phyloP scores from a whole-genome alignment of 306 rosid species.

The Rubus parviflorus region DNA sequence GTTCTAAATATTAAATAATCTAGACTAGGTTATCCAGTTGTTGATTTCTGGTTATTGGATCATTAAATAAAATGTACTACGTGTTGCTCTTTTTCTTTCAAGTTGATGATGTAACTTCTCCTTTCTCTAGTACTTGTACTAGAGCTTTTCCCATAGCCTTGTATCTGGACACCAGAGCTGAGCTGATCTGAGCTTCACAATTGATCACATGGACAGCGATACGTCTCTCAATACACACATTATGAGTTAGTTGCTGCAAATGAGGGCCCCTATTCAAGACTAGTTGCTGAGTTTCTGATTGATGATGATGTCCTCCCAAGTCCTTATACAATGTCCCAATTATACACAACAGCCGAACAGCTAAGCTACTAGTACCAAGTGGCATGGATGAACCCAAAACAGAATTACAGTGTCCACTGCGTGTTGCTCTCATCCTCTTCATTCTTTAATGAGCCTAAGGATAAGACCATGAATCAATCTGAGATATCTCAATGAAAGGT shows the following conservation, averaged over 20 bases:
- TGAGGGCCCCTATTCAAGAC: background rate
- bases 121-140: no score
- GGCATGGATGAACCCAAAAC: background rate
- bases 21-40: background rate
- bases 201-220: background rate
- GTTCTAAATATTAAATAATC: background rate
- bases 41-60: background rate
- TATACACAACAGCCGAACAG: slow-evolving; percentile 1
- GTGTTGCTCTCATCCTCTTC: background rate
- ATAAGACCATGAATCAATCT: background rate
- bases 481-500: background rate
- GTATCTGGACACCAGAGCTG: background rate
- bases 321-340: background rate
- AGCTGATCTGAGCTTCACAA: background rate
- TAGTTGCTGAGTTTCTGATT: background rate
- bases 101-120: background rate
- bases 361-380: background rate
- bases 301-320: background rate
- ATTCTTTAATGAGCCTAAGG: background rate
- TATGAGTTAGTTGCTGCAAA: slow-evolving; percentile 3
- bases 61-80: background rate
- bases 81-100: background rate
- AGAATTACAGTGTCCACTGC: background rate
- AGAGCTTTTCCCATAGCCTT: background rate
- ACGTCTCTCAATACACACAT: background rate